phyloP scores from a whole-genome alignment of 805 yeast species.

The Candida tammaniensis region DNA sequence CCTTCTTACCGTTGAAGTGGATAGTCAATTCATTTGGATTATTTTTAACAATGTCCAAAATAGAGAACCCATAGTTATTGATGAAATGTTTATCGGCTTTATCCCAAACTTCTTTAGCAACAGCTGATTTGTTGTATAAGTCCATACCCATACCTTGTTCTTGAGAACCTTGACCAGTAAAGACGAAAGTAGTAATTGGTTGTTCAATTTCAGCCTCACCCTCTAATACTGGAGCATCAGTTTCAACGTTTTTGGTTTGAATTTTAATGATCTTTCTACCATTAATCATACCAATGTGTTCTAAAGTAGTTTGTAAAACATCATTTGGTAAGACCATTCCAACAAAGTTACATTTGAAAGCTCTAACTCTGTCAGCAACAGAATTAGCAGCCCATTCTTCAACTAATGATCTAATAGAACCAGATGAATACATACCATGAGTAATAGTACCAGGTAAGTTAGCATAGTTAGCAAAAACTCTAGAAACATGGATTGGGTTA shows the following conservation, averaged over 20 bases:
- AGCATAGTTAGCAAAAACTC: conserved; percentile 91
- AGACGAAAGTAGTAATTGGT: conserved; percentile 93
- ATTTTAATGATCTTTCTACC: conserved; percentile 97
- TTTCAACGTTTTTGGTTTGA: conserved; percentile 79
- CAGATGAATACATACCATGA: conserved; percentile 98
- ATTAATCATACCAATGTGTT: conserved; percentile 97
- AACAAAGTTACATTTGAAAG: conserved; percentile 83
- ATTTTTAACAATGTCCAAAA: conserved; percentile 89
- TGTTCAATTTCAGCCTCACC: conserved; percentile 99
- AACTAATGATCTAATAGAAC: conserved; percentile 89
- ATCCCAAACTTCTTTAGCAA: conserved; percentile 96
- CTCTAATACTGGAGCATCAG: conserved; percentile 70
- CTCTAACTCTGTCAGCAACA: conserved; percentile 93
- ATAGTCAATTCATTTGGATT: conserved; percentile 95
- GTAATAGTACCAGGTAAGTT: conserved; percentile 96
- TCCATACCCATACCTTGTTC: conserved; percentile 99
- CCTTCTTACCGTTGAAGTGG: conserved; percentile 97
- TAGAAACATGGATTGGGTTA: conserved; percentile 97
- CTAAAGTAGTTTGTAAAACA: conserved; percentile 77
- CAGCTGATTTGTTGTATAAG: conserved; percentile 82
- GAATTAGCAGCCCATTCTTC: conserved; percentile 99
- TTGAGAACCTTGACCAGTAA: conserved; percentile 99
- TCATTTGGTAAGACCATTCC: conserved; percentile 99
- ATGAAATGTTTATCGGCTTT: conserved; percentile 93
- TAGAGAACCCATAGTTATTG: conserved; percentile 94